Conservation (phyloP, 345 rosid species). For the Luvunga scandens region DNA sequence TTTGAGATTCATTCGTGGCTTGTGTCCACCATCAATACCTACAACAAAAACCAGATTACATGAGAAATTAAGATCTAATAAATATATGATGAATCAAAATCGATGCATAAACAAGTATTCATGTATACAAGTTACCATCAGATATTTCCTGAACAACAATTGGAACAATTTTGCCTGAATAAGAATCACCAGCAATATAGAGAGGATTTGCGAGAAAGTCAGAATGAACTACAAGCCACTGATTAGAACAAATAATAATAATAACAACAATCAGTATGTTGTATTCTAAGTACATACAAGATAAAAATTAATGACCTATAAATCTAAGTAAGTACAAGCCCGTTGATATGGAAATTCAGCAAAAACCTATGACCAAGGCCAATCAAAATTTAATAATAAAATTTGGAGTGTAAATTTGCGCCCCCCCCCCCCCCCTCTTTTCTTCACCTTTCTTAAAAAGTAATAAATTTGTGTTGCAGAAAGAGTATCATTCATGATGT, state of each 20-base stretch:
- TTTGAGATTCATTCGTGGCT: constrained; percentile 12
- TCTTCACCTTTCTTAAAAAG: constrained; percentile 33
- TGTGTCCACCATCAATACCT: neutral
- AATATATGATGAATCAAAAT: no score
- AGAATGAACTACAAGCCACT: constrained; percentile 39
- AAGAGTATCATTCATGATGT: constrained; percentile 12
- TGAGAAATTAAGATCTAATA: no score
- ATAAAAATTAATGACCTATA: no score
- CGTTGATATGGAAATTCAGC: no score
- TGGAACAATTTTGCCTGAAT: constrained; percentile 26
- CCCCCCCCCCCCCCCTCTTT: no score
- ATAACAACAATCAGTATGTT: neutral
- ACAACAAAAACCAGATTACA: neutral
- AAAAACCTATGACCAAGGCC: no score
- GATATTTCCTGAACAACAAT: constrained; percentile 19
- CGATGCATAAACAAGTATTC: no score
- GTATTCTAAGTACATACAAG: no score
- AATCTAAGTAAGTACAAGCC: no score
- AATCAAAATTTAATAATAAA: neutral
- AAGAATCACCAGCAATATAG: constrained; percentile 39
- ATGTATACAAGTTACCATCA: constrained; percentile 7
- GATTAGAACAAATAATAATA: neutral
- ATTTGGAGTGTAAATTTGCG: neutral
- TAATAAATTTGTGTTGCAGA: constrained; percentile 6
- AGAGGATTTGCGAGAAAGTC: constrained; percentile 24